These are phyloP conservation scores for Tolypocladium album DNA, from an alignment of 2,329 filamentous ascomycete species.

Conservation along the genomic window DNA sequence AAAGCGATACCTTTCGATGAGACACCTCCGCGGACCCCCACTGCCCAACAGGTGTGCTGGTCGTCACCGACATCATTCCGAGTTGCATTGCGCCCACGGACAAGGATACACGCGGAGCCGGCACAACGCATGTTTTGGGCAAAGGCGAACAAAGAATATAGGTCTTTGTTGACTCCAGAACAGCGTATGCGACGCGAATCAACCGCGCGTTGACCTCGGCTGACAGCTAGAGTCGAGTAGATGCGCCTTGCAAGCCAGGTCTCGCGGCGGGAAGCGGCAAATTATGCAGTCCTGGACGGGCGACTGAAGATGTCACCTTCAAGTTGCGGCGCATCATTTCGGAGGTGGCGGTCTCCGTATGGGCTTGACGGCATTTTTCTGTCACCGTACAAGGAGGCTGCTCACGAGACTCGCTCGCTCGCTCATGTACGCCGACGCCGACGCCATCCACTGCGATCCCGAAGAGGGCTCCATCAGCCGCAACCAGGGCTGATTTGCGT, in stretches of 20 bases:
- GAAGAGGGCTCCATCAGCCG: background rate
- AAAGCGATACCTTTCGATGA: background rate
- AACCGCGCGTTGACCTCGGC: background rate
- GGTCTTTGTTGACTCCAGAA: background rate
- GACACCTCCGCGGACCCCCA: background rate
- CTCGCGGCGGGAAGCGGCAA: background rate
- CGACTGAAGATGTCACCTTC: background rate
- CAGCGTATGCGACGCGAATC: background rate
- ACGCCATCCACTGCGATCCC: background rate
- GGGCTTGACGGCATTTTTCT: background rate
- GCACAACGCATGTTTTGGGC: background rate
- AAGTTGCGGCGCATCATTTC: background rate
- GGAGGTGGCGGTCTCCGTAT: background rate
- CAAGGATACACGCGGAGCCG: background rate
- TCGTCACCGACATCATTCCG: background rate
- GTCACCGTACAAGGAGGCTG: background rate
- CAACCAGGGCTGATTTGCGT: background rate
- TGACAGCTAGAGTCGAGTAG: background rate
- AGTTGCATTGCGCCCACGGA: background rate
- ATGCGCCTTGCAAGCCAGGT: background rate
- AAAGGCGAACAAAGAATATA: background rate
- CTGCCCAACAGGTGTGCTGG: background rate
- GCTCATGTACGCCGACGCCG: conserved; percentile 6
- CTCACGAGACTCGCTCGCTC: conserved; percentile 4
- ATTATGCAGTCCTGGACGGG: background rate